Evolutionary conservation across 139 green algal species (phyloP), one percentile per base, ranked within the genome.

Genomic region (Helicosporidium sp.): DNA sequence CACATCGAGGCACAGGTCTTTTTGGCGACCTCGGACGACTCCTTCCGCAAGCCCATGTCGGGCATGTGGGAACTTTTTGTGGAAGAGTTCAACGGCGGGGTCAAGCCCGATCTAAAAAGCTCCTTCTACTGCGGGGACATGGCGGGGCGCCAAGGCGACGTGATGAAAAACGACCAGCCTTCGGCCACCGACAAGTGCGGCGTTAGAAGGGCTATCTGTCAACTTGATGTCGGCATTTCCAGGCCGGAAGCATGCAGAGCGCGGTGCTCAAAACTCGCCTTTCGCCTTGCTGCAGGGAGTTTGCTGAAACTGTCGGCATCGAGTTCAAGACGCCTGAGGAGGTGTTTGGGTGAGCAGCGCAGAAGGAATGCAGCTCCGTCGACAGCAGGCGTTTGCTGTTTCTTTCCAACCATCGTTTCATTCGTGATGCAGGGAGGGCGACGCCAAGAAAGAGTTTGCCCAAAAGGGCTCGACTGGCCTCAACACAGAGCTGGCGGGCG

Each of bases 31-130:
- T 22, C 40, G 6, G 52, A 64, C 3, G 68, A 84, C 40, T 6
- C 45, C 6, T 51, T 64, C 42, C 54, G 77, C 36, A 87, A 87
- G 61, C 77, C 77, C 10, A 50, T 48, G 1, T 57, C 39, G 3
- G 76, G 75, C 46, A 87, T 87, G 77, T 87, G 77, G 77, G 46
- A 73, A 5, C 74, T 62, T 52, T 70, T 83, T 35, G 41, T 64
- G 12, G 28, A 61, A 15, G 47, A 71, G 27, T 54, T 50, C 53
- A 81, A 83, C 31, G 64, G 52, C 22, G 74, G 71, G 6, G 29
- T 78, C 10, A 12, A 58, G 19, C 64, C 69, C 48, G 62, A 77
- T 51, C 28, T 60, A 31, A 41, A 46, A n/a, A 8, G 29, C 20
- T 47, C 53, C 52, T 78, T 76, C 58, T 85, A 55, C 52, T 68